phyloP scores from a whole-genome alignment of 768 basidiomycete species.

The Amyloporia xantha region DNA sequence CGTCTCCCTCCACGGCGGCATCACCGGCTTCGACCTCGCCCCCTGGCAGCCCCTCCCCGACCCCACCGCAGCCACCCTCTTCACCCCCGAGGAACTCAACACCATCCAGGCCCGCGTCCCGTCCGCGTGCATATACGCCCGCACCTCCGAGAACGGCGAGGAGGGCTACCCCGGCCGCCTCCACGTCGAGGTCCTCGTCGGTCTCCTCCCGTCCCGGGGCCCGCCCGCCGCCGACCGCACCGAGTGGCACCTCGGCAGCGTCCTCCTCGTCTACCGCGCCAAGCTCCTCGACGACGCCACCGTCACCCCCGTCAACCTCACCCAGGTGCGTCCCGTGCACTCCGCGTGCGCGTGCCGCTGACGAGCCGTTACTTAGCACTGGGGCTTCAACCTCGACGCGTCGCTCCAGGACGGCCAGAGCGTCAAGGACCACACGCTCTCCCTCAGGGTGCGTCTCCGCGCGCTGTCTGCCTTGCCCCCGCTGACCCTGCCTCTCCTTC shows the following conservation, averaged over 20 bases:
- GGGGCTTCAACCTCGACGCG: slow-evolving; percentile 78
- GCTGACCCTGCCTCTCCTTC: background rate
- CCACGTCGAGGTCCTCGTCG: slow-evolving; percentile 38
- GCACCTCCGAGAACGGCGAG: slow-evolving; percentile 57
- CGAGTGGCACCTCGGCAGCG: slow-evolving; percentile 53
- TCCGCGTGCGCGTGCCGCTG: background rate
- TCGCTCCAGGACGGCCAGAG: slow-evolving; percentile 43
- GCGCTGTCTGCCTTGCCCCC: background rate
- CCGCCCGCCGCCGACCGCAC: slow-evolving; percentile 17
- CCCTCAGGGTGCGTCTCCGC: slow-evolving; percentile 28
- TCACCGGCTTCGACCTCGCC: slow-evolving; percentile 53
- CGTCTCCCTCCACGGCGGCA: slow-evolving; percentile 72
- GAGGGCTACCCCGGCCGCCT: slow-evolving; percentile 66
- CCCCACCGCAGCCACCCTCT: slow-evolving; percentile 37
- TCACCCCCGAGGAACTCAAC: slow-evolving; percentile 45
- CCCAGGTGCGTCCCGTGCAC: slow-evolving; percentile 44
- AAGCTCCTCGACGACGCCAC: slow-evolving; percentile 43
- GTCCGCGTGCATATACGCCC: slow-evolving; percentile 45
- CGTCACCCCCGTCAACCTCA: slow-evolving; percentile 71
- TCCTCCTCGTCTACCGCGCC: slow-evolving; percentile 64
- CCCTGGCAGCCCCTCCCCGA: slow-evolving; percentile 43
- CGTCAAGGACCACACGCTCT: slow-evolving; percentile 44
- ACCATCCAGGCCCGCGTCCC: slow-evolving; percentile 32
- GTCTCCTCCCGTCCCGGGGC: slow-evolving; percentile 25
- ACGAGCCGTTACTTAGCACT: slow-evolving; percentile 41